phyloP scores from a whole-genome alignment of 208 protist genomes.

The Crithidia bombi region DNA sequence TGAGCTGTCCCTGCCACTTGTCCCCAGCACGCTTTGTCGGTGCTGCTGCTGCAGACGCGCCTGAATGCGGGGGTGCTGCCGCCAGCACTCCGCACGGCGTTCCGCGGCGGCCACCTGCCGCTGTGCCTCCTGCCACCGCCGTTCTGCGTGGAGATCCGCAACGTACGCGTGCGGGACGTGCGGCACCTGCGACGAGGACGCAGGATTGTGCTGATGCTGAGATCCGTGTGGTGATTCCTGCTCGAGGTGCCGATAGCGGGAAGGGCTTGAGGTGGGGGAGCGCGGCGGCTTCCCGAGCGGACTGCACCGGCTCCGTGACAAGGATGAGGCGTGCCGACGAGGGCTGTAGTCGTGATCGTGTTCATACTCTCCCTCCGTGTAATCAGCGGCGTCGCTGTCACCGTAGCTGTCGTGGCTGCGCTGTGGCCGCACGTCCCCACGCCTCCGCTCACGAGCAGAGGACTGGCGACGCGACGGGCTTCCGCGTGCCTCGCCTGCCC shows the following conservation, averaged over 20 bases:
- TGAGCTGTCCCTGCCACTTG: neutral
- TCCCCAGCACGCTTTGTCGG: neutral
- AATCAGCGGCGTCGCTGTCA: neutral
- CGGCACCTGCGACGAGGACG: neutral
- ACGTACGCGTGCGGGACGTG: conserved; percentile 13
- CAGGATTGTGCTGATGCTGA: neutral
- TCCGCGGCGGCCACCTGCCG: conserved; percentile 17
- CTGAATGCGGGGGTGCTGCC: conserved; percentile 15
- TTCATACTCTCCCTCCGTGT: neutral
- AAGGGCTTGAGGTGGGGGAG: neutral
- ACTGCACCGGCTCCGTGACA: neutral
- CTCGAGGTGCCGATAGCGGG: neutral
- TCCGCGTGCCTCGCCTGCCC: neutral
- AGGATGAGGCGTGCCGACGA: neutral
- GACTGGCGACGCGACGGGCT: neutral
- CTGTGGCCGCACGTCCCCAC: neutral
- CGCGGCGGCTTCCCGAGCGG: neutral
- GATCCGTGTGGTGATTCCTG: neutral
- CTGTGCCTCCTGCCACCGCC: conserved; percentile 21
- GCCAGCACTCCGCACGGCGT: conserved; percentile 16
- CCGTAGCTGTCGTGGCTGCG: neutral
- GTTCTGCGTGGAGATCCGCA: conserved; percentile 17
- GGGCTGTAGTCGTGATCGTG: neutral
- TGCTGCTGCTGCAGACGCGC: conserved; percentile 11
- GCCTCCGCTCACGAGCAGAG: neutral